phyloP scores from a whole-genome alignment of 768 basidiomycete species.

The Mycena indigotica region DNA sequence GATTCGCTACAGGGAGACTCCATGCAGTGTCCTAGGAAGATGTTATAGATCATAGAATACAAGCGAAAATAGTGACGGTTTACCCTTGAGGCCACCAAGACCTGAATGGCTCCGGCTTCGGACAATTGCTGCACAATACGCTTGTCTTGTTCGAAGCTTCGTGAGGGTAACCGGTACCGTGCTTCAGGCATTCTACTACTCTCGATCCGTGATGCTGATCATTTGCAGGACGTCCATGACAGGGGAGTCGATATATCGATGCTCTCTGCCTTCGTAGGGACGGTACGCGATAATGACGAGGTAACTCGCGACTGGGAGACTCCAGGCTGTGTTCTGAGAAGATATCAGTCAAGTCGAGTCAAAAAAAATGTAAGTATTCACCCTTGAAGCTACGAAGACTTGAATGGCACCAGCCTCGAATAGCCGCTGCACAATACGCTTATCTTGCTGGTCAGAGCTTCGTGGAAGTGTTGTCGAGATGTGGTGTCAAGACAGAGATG shows the following conservation, averaged over 20 bases:
- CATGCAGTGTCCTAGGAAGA: slow-evolving; percentile 96
- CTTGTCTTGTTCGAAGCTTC: too few species aligned
- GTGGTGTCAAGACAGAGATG: slow-evolving; percentile 76
- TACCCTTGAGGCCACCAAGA: too few species aligned
- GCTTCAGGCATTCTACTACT: too few species aligned
- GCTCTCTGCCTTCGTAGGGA: slow-evolving; percentile 94
- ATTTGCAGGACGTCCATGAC: slow-evolving; percentile 99
- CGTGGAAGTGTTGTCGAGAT: slow-evolving; percentile 91
- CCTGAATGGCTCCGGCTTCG: too few species aligned
- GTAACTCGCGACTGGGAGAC: slow-evolving; percentile 87
- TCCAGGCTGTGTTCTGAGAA: slow-evolving; percentile 93
- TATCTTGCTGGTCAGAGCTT: slow-evolving; percentile 90
- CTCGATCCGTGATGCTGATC: too few species aligned
- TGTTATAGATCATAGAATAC: too few species aligned
- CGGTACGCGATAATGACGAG: slow-evolving; percentile 99
- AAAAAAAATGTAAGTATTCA: slow-evolving; percentile 31
- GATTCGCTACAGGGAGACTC: slow-evolving; percentile 82
- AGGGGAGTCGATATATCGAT: slow-evolving; percentile 96
- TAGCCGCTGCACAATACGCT: slow-evolving; percentile 87
- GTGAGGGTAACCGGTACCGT: too few species aligned
- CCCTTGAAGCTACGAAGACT: slow-evolving; percentile 91
- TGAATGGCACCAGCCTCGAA: slow-evolving; percentile 96
- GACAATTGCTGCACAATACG: too few species aligned
- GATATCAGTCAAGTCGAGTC: neutral
- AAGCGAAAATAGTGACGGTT: too few species aligned